A percentile compares a stretch with the other conserved stretches of the same genome.
These are phyloP conservation scores for Collybia nuda DNA, from an alignment of 768 basidiomycete species.

Conservation along the genomic window DNA sequence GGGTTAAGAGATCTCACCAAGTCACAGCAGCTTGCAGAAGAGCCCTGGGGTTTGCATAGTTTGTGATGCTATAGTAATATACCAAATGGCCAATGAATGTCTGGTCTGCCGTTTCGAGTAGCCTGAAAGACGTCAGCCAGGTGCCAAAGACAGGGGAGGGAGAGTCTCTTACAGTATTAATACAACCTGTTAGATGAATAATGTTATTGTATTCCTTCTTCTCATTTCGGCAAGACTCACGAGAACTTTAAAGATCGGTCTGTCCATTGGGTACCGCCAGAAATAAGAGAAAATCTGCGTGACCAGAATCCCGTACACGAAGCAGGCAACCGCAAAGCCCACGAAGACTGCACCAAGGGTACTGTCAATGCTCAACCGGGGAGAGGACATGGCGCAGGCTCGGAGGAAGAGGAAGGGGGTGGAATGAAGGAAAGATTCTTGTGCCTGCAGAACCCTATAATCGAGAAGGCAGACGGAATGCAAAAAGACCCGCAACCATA, in stretches of 20 bases:
- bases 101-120: conserved; percentile 55
- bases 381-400: neutral
- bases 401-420: neutral
- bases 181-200: conserved; percentile 28
- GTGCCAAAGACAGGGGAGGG: neutral
- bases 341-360: conserved; percentile 63
- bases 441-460: neutral
- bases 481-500: neutral
- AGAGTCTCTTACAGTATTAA: conserved; percentile 30
- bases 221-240: conserved; percentile 33
- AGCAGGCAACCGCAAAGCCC: conserved; percentile 55
- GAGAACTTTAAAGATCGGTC: conserved; percentile 43
- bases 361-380: conserved; percentile 29
- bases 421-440: neutral
- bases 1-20: conserved; percentile 36
- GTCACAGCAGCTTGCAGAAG: conserved; percentile 36
- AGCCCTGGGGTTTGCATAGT: conserved; percentile 34
- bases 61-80: conserved; percentile 56
- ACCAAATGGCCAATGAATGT: conserved; percentile 53
- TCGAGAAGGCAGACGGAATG: neutral
- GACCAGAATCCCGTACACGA: conserved; percentile 52
- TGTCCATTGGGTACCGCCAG: conserved; percentile 54
- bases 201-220: neutral
- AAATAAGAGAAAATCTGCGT: conserved; percentile 59
- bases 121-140: conserved; percentile 25